Percentiles rank a stretch among this genome's conserved stretches.
Evolutionary conservation across 495 filamentous ascomycete genomes (phyloP).

Genomic region (Penicillium nucicola): DNA sequence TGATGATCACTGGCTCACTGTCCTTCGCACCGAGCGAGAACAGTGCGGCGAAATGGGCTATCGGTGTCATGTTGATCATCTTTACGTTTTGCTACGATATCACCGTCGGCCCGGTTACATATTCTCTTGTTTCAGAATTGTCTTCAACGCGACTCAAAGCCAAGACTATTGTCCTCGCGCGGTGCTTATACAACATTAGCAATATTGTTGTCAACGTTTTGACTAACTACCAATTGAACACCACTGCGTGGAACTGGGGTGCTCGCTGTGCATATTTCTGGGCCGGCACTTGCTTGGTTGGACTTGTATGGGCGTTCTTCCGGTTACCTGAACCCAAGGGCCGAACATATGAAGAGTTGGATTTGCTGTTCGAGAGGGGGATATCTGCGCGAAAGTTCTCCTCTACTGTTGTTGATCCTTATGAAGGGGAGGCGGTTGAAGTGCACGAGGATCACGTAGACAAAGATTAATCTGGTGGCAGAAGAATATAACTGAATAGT

Average conservation of each 20-base stretch:
- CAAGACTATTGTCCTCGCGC: conserved; percentile 62
- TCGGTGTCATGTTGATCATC: conserved; percentile 55
- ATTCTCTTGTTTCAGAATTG: conserved; percentile 66
- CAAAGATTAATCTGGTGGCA: conserved; percentile 1
- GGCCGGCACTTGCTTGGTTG: conserved; percentile 60
- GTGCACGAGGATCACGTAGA: conserved; percentile 2
- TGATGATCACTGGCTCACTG: conserved; percentile 62
- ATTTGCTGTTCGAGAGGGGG: conserved; percentile 45
- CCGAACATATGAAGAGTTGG: conserved; percentile 58
- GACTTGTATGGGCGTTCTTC: conserved; percentile 64
- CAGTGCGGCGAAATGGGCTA: conserved; percentile 24
- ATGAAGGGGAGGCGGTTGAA: conserved; percentile 4
- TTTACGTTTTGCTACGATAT: conserved; percentile 66
- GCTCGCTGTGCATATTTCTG: conserved; percentile 68
- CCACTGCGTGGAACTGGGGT: conserved; percentile 62
- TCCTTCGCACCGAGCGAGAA: conserved; percentile 52
- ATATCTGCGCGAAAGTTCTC: conserved; percentile 35
- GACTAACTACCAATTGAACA: conserved; percentile 66
- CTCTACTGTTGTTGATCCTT: conserved; percentile 9
- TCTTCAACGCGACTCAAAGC: conserved; percentile 62
- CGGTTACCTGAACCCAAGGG: conserved; percentile 64
- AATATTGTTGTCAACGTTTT: conserved; percentile 61
- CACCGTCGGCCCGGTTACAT: conserved; percentile 69
- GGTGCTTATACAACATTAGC: conserved; percentile 64
- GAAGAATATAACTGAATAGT: too few relatives aligned